Percentiles rank a stretch among this genome's conserved stretches.
phyloP scores from a whole-genome alignment of 805 yeast genomes.

The Hanseniaspora lindneri region DNA sequence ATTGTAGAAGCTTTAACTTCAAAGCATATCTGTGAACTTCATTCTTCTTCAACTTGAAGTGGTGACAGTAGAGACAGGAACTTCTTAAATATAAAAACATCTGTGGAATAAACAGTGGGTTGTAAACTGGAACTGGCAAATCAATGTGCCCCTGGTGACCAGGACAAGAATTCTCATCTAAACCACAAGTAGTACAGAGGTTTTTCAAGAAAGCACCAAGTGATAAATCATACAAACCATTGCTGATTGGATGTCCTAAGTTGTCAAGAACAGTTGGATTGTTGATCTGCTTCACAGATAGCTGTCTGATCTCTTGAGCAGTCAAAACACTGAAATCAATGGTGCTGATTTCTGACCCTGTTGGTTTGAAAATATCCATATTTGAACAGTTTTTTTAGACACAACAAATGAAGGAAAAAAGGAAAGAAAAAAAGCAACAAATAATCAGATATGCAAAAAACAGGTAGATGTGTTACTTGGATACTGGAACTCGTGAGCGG shows the following conservation, averaged over 20 bases:
- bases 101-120: slow-evolving; percentile 88
- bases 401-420: no score
- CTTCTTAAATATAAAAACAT: slow-evolving; percentile 73
- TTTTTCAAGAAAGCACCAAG: slow-evolving; percentile 86
- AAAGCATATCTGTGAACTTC: slow-evolving; percentile 71
- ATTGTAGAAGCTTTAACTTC: slow-evolving; percentile 69
- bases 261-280: slow-evolving; percentile 94
- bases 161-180: slow-evolving; percentile 88
- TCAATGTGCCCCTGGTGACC: slow-evolving; percentile 98
- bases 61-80: slow-evolving; percentile 82
- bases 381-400: background rate
- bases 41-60: slow-evolving; percentile 53
- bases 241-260: slow-evolving; percentile 86
- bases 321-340: slow-evolving; percentile 85
- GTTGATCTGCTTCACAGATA: slow-evolving; percentile 90
- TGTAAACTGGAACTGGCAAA: slow-evolving; percentile 88
- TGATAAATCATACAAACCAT: slow-evolving; percentile 90
- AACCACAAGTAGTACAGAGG: slow-evolving; percentile 88
- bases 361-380: slow-evolving; percentile 95
- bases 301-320: slow-evolving; percentile 66
- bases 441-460: no score
- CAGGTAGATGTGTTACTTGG: no score
- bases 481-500: no score
- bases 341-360: slow-evolving; percentile 83
- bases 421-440: background rate